Base-by-base conservation (phyloP, 2,329 filamentous ascomycete species). In the Purpureocillium takamizusanense region DNA sequence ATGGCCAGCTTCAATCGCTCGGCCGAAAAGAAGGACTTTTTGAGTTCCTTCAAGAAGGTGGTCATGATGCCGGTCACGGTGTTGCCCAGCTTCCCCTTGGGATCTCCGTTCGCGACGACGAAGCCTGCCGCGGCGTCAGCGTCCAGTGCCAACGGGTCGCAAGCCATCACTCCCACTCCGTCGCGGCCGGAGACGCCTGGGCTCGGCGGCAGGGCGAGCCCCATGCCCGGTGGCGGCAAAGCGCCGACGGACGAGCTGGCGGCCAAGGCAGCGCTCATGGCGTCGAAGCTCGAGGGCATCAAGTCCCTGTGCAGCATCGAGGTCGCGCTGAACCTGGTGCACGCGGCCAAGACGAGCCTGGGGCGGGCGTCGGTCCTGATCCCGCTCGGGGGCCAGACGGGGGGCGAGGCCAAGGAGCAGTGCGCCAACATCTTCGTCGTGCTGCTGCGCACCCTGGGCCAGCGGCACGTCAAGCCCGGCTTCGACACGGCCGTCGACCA, bases 1-100 rank as follows among this genome's bases (percentile, higher is more conserved):
- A 95, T 97, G 90, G 84, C 83, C 17, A 95, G 88, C 56, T 79
- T 97, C 54, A 95, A 90, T 55, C 77, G 92, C 18, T 88, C 94
- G 57, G 92, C 88, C 1, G 92, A 94, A 46, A 98, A 98, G 64
- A 86, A 88, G 49, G 92, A 98, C 57, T 98, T 98, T 52, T 58
- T 98, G 44, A 92, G 82, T 33, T 95, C 89, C 0, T 98, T 98
- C 70, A 95, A 88, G 56, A 97, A 97, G 60, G 92, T 98, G 8
- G 86, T 98, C 47, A 95, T 98, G 89, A 94, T 95, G 81, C 92
- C 92, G 2, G 90, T 98, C 35, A 94, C 86, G 37, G 90, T 88
- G 8, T 68, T 97, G 4, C 86, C 87, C 2, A 81, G 75, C 34
- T 76, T 86, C 43, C 62, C 75, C 6, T 65, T 76, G 36, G 67